Evolutionary conservation across 2,329 filamentous ascomycete species (phyloP).

Genomic region (Colletotrichum costaricense): DNA sequence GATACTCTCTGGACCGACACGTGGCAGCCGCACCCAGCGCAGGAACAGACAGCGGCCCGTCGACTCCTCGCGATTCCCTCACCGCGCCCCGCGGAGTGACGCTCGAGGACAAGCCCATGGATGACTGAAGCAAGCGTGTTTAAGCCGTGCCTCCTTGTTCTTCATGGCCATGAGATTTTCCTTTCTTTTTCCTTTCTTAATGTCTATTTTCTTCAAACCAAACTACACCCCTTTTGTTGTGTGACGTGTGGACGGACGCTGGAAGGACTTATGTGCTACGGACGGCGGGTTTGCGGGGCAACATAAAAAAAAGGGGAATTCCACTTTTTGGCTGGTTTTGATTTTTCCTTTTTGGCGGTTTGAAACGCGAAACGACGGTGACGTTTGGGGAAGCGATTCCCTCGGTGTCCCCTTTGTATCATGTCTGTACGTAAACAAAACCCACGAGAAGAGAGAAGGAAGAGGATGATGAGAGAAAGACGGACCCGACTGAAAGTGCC

Average conservation of each 20-base stretch:
- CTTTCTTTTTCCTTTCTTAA: slow-evolving; percentile 31
- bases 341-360: background rate
- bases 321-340: slow-evolving; percentile 20
- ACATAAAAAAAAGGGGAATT: slow-evolving; percentile 8
- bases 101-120: slow-evolving; percentile 65
- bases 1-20: slow-evolving; percentile 63
- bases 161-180: slow-evolving; percentile 3
- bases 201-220: slow-evolving; percentile 28
- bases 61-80: slow-evolving; percentile 37
- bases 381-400: slow-evolving; percentile 31
- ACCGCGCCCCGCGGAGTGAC: slow-evolving; percentile 56
- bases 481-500: background rate
- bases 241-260: slow-evolving; percentile 28
- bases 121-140: slow-evolving; percentile 50
- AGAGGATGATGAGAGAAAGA: background rate
- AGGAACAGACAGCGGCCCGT: slow-evolving; percentile 37
- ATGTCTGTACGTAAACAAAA: slow-evolving; percentile 34
- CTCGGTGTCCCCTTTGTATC: slow-evolving; percentile 32
- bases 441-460: slow-evolving; percentile 21
- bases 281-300: background rate
- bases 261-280: slow-evolving; percentile 4
- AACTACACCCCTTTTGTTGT: slow-evolving; percentile 1
- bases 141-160: background rate
- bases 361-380: slow-evolving; percentile 22
- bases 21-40: slow-evolving; percentile 50